Conservation (phyloP, 1,139 yeast genomes). For the Suhomyces guaymorum region DNA sequence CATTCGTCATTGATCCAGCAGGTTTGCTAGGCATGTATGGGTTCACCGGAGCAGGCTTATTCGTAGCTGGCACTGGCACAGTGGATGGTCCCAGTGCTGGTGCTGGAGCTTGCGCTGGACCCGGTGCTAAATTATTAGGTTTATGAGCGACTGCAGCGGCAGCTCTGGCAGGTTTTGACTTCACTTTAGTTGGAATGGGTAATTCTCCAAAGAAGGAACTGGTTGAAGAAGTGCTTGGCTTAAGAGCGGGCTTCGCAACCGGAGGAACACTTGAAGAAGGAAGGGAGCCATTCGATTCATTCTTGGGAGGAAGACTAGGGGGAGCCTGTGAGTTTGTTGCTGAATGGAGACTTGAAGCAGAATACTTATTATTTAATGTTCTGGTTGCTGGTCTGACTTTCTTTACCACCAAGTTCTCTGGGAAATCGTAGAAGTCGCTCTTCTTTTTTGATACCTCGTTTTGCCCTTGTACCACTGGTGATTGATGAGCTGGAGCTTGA, state of each 20-base stretch:
- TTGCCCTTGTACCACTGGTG: background rate
- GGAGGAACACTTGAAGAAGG: background rate
- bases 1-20: slow-evolving; percentile 7
- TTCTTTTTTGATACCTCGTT: slow-evolving; percentile 49
- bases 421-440: slow-evolving; percentile 80
- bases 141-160: slow-evolving; percentile 25
- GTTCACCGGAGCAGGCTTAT: slow-evolving; percentile 16
- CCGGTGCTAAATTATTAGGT: too few relatives aligned
- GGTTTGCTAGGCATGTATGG: slow-evolving; percentile 16
- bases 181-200: slow-evolving; percentile 36
- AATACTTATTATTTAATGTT: slow-evolving; percentile 25
- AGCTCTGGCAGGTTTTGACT: slow-evolving; percentile 33
- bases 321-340: slow-evolving; percentile 8
- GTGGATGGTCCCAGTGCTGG: too few relatives aligned
- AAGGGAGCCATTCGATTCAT: too few relatives aligned
- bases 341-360: too few relatives aligned
- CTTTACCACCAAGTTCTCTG: slow-evolving; percentile 56
- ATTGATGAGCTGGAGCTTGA: slow-evolving; percentile 4
- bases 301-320: slow-evolving; percentile 7
- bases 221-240: background rate
- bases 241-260: background rate
- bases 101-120: slow-evolving; percentile 14
- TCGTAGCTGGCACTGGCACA: slow-evolving; percentile 13
- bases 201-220: slow-evolving; percentile 54
- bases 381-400: slow-evolving; percentile 39